These are phyloP conservation scores for Aurantiochytrium sp. DNA, from an alignment of 108 stramenopile genomes.

Conservation along the genomic window DNA sequence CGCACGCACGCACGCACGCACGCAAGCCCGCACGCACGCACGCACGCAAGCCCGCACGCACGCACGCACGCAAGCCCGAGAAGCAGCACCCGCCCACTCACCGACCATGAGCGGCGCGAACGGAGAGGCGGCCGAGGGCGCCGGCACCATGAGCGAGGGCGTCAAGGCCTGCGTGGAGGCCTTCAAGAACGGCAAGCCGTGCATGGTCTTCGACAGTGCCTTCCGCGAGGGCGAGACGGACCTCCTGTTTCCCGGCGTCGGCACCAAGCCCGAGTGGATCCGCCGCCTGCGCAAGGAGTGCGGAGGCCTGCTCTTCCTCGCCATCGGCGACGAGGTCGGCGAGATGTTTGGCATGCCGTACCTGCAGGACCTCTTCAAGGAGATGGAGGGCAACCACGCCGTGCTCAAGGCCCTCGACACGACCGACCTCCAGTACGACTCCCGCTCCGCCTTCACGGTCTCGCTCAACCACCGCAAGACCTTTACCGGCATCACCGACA, in stretches of 20 bases:
- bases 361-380: slow-evolving; percentile 25
- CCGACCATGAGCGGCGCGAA: not conserved
- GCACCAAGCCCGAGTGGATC: slow-evolving; percentile 8
- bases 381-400: not conserved
- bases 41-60: too few species aligned
- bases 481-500: slow-evolving; percentile 32
- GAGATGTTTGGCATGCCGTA: slow-evolving; percentile 31
- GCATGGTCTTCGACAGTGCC: slow-evolving; percentile 20
- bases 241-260: not conserved
- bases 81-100: too few species aligned
- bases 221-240: slow-evolving; percentile 30
- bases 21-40: too few species aligned
- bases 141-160: not conserved
- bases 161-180: slow-evolving; percentile 23
- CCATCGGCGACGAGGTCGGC: slow-evolving; percentile 28
- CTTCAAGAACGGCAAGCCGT: slow-evolving; percentile 27
- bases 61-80: too few species aligned
- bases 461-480: slow-evolving; percentile 15
- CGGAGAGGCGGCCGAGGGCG: not conserved
- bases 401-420: not conserved
- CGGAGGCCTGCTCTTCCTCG: slow-evolving; percentile 5
- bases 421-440: slow-evolving; percentile 22
- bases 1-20: too few species aligned
- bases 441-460: slow-evolving; percentile 18
- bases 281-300: slow-evolving; percentile 8